phyloP scores from a whole-genome alignment of 441 rosid genomes.

The Breynia disticha region DNA sequence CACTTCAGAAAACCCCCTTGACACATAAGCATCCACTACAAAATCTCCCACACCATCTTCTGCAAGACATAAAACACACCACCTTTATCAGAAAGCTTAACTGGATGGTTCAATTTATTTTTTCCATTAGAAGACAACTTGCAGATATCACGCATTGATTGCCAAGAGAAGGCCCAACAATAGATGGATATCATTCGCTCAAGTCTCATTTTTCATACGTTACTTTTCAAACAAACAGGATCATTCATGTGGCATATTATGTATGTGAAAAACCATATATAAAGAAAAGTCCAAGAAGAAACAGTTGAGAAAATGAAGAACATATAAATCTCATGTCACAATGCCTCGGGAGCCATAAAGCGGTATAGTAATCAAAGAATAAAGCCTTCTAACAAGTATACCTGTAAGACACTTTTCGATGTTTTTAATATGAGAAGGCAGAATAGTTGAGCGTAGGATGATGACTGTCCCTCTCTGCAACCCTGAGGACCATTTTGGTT shows the following conservation, averaged over 20 bases:
- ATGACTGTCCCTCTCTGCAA: constrained; percentile 46
- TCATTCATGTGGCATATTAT: too few species aligned
- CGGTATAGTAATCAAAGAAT: too few species aligned
- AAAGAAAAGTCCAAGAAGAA: too few species aligned
- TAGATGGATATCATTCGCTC: too few species aligned
- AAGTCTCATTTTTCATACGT: too few species aligned
- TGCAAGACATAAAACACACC: constrained; percentile 28
- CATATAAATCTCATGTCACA: too few species aligned
- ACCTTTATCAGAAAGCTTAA: constrained; percentile 4
- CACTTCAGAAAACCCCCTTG: constrained; percentile 46
- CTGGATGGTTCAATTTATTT: not conserved
- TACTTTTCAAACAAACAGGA: too few species aligned
- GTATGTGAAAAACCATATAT: too few species aligned
- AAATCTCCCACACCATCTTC: constrained; percentile 34
- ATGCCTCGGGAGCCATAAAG: too few species aligned
- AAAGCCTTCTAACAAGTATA: constrained; percentile 13
- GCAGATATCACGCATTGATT: constrained; percentile 4
- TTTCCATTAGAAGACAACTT: not conserved
- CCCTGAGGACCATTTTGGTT: constrained; percentile 29
- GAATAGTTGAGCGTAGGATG: constrained; percentile 48
- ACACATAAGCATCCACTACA: constrained; percentile 63
- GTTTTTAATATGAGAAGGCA: constrained; percentile 41
- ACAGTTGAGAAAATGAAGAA: too few species aligned
- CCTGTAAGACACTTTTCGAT: constrained; percentile 61
- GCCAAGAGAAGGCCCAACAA: too few species aligned